Percentiles rank a stretch among this genome's conserved stretches.
phyloP scores from a whole-genome alignment of 305 asterid species.

The Solanum aculeatissimum region DNA sequence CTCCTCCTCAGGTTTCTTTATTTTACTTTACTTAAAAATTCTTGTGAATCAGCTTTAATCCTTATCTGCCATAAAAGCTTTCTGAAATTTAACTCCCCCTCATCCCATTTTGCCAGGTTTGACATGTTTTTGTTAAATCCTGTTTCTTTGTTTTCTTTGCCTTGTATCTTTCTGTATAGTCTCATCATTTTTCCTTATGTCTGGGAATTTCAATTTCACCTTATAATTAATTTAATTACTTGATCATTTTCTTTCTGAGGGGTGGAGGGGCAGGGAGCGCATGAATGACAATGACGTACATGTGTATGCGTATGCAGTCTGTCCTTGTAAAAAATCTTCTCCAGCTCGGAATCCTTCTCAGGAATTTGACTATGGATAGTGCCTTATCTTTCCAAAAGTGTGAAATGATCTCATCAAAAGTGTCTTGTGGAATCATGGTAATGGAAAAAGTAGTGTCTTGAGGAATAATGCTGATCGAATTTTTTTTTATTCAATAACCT shows the following conservation, averaged over 20 bases:
- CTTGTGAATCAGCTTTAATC: neutral
- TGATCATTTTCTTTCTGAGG: neutral
- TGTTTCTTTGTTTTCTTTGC: neutral
- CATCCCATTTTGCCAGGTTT: neutral
- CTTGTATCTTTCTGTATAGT: neutral
- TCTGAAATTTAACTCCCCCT: neutral
- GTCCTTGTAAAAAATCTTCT: neutral
- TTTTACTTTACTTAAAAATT: neutral
- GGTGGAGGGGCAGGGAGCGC: neutral
- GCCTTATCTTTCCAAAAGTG: neutral
- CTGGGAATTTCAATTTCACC: neutral
- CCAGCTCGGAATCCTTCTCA: neutral
- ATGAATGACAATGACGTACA: neutral
- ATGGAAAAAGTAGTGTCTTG: neutral
- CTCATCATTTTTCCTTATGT: neutral
- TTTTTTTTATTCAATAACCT: neutral
- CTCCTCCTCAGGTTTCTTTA: conserved; percentile 72
- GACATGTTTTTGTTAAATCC: neutral
- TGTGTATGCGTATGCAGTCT: neutral
- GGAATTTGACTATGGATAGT: neutral
- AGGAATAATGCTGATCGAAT: neutral
- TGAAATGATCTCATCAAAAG: neutral
- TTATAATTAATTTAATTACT: neutral
- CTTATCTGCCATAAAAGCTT: neutral
- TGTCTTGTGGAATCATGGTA: neutral